phyloP scores from a whole-genome alignment of 2,329 filamentous ascomycete genomes.

The Diaporthe destruens region DNA sequence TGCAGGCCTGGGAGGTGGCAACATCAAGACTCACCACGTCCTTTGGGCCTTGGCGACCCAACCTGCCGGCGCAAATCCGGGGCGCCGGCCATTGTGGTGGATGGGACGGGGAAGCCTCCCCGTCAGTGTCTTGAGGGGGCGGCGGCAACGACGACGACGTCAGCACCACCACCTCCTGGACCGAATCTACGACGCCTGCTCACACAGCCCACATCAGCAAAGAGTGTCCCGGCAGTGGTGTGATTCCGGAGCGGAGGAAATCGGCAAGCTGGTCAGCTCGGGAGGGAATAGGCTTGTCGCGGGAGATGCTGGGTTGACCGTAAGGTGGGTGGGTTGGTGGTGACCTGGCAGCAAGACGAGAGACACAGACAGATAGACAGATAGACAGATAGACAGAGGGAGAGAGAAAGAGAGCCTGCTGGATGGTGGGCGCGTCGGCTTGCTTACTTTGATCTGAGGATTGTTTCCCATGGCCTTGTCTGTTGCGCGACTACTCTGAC shows the following conservation, averaged over 20 bases:
- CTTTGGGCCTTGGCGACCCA: constrained; percentile 69
- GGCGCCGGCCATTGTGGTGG: constrained; percentile 39
- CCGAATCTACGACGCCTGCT: constrained; percentile 59
- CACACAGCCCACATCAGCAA: constrained; percentile 45
- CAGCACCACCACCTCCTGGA: constrained; percentile 48
- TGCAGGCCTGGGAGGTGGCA: constrained; percentile 19
- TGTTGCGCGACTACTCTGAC: constrained; percentile 55
- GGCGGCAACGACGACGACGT: neutral
- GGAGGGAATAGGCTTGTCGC: neutral
- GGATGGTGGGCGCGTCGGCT: constrained; percentile 21
- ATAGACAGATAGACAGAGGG: too few relatives aligned
- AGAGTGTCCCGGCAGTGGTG: neutral
- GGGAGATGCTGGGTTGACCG: neutral
- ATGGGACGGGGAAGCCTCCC: constrained; percentile 55
- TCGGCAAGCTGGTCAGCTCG: neutral
- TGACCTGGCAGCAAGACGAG: constrained; percentile 7
- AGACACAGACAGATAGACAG: neutral
- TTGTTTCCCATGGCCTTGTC: constrained; percentile 64
- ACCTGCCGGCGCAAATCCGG: constrained; percentile 64
- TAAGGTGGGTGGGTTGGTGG: neutral
- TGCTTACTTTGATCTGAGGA: constrained; percentile 59
- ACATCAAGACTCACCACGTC: constrained; percentile 60
- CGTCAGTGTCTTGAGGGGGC: constrained; percentile 55
- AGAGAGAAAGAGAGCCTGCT: neutral
- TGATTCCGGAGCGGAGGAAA: neutral